Evolutionary conservation across 2,329 filamentous ascomycete genomes (phyloP), one percentile per base, ranked within the genome.

Genomic region (Cryphonectria parasitica): DNA sequence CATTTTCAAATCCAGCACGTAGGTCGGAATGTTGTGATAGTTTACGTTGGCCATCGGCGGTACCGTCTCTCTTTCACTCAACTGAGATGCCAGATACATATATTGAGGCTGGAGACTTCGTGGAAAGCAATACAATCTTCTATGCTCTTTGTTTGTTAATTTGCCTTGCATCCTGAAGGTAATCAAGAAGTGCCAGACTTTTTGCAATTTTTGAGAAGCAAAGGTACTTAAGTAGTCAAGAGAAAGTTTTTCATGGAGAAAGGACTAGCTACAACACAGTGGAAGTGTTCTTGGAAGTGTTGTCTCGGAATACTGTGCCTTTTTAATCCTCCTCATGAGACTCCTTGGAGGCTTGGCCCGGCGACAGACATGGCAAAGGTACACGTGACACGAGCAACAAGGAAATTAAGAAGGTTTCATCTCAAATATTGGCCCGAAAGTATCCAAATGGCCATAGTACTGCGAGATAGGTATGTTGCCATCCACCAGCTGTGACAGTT

Each of bases 131-230:
- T 15, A 43, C 0, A 15, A 5, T 17, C 3, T 2, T 43, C 5
- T 6, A 3, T 76, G 90, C 92, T 79, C 90, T 90, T 74, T 91
- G 90, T 77, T 84, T 92, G 74, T 83, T 90, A 72, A 88, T 89
- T 3, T 6, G 79, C 90, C 34, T 87, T 89, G 22, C 90, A 91
- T 75, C 87, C 88, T 0, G 88, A 90, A 69, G 87, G 85, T 39
- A 39, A 39, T 39, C 86, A 76, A 75, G 80, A 68, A 34, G 7
- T n/a, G 19, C 13, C 25, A 5, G 31, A 25, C 2, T 11, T 13
- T 22, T 28, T 39, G 13, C 39, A 28, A 7, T 15, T 25, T 34
- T 34, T 17, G 28, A 28, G 41, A 43, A 6, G 41, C 41, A 17
- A 17, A 43, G 13, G 13, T 15, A 41, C 36, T 36, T 36, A n/a